Base-by-base conservation (phyloP, 495 filamentous ascomycete species). In the Letharia columbiana region DNA sequence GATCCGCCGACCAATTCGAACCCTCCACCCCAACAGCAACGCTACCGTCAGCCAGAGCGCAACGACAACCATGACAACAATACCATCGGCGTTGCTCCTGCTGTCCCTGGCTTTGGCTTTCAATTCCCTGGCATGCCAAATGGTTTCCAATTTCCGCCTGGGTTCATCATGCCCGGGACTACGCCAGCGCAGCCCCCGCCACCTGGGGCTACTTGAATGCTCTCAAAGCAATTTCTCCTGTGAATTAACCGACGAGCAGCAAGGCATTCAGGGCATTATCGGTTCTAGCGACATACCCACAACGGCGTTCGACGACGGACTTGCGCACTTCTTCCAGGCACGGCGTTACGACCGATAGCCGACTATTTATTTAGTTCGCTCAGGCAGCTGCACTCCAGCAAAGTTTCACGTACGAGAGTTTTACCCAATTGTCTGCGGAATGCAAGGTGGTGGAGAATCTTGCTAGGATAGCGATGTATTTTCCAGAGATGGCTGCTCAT, bases 71-170 rank as follows among this genome's bases (percentile, higher is more conserved):
- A 75, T 47, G 79, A 77, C 64, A 72, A 76, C 57, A 83, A 82
- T 52, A 80, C 80, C 52, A 80, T 83, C 31, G 84, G 82, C 63
- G 83, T 85, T 45, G 77, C 84, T 12, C 86, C 86, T 35, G 79
- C 84, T 28, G 82, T 87, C n/a, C 86, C 86, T 44, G 79, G 81
- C 11, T 88, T 87, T 66, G 87, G 84, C 4, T 89, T 93, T 72
- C 87, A 86, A 37, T 82, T 85, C 70, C 77, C 79, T 42, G 77
- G 79, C 23, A 73, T 88, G 71, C 78, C 84, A 49, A 86, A 85
- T 68, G 86, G 86, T 13, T 90, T 91, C 82, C 86, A 86, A 73
- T 84, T 89, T 28, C 86, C 86, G 56, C 82, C 86, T 9, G 86
- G 86, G 18, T 89, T 88, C 70, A 77, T 81, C 78, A 78, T 82